Percentiles rank a stretch among this genome's conserved stretches.
Conservation (phyloP, 2,329 filamentous ascomycete genomes). For the Colletotrichum theobromicola region DNA sequence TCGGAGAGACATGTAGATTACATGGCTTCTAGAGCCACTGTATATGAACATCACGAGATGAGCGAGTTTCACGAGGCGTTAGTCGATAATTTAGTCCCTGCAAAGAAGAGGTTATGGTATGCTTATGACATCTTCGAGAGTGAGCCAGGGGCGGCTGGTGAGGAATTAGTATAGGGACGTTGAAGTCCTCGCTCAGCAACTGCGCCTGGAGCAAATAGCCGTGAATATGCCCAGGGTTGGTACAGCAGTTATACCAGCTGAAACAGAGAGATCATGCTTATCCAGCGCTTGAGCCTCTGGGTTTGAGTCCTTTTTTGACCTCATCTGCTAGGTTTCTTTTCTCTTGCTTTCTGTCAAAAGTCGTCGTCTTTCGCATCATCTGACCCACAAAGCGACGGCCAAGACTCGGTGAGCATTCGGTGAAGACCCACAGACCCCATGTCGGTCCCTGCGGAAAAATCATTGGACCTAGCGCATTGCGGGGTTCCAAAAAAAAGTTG, state of each 20-base stretch:
- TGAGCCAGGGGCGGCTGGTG: not conserved
- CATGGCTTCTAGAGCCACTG: not conserved
- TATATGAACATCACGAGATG: not conserved
- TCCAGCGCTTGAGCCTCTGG: not conserved
- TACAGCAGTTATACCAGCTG: not conserved
- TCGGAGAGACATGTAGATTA: not conserved
- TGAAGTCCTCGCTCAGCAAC: not conserved
- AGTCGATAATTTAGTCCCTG: not conserved
- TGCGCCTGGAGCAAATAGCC: not conserved
- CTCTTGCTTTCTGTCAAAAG: not conserved
- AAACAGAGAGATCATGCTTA: not conserved
- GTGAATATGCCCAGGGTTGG: not conserved
- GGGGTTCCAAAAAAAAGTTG: conserved; percentile 26
- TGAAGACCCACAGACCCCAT: not conserved
- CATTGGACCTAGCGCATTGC: conserved; percentile 25
- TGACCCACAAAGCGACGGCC: not conserved
- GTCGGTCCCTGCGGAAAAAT: conserved; percentile 20
- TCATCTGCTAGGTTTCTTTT: not conserved
- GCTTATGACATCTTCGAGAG: not conserved
- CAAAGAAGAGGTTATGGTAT: not conserved
- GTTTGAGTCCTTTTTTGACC: not conserved
- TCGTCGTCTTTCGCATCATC: not conserved
- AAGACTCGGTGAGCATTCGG: not conserved
- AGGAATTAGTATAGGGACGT: not conserved
- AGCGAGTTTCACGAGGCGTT: not conserved